These are phyloP conservation scores for Spathaspora hagerdaliae DNA, from an alignment of 805 yeast species.

Conservation along the genomic window DNA sequence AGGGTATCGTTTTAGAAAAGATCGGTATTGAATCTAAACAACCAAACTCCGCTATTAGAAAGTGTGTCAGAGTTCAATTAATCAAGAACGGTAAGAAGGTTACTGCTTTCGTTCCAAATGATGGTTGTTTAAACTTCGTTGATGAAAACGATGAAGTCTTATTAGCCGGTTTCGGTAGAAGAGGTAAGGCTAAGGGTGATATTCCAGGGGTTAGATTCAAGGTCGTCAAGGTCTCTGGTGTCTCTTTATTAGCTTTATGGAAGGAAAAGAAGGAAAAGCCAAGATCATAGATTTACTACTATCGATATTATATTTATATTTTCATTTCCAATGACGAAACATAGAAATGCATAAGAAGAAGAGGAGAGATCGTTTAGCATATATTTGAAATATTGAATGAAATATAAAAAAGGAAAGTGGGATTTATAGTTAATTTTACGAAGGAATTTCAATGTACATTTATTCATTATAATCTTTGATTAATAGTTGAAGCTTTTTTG, in stretches of 20 bases:
- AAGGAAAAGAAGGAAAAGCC: slow-evolving; percentile 99
- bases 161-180: slow-evolving; percentile 99
- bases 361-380: no score
- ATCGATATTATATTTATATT: background rate
- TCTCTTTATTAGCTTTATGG: slow-evolving; percentile 98
- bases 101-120: slow-evolving; percentile 99
- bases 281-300: slow-evolving; percentile 70
- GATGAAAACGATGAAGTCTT: slow-evolving; percentile 99
- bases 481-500: no score
- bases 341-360: background rate
- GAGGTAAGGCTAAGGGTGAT: slow-evolving; percentile 99
- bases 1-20: slow-evolving; percentile 99
- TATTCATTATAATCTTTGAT: background rate
- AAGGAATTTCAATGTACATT: background rate
- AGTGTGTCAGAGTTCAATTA: slow-evolving; percentile 99
- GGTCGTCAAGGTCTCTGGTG: slow-evolving; percentile 99
- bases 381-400: no score
- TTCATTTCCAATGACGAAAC: slow-evolving; percentile 1
- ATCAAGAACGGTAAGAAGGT: slow-evolving; percentile 99
- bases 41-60: slow-evolving; percentile 99
- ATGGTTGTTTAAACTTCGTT: slow-evolving; percentile 99
- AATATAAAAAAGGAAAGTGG: background rate
- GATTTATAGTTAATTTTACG: background rate
- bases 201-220: slow-evolving; percentile 99
- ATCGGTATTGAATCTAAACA: slow-evolving; percentile 99